These are phyloP conservation scores for Apophysomyces elegans DNA, from an alignment of 371 early-diverging fungal species.

Conservation along the genomic window DNA sequence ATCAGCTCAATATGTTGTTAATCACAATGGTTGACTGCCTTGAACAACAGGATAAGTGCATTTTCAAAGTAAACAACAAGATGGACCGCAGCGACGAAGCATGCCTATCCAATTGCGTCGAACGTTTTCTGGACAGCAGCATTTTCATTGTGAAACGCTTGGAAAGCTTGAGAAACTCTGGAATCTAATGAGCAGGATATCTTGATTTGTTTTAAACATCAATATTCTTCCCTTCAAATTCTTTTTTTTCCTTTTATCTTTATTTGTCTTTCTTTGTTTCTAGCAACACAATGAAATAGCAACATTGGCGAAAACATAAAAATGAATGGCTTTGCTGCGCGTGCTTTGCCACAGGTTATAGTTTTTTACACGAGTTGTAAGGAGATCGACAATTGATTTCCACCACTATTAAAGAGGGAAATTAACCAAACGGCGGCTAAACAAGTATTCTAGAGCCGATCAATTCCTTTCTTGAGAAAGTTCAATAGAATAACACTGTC, in stretches of 20 bases:
- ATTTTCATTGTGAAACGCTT: constrained; percentile 71
- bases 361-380: not conserved
- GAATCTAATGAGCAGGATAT: constrained; percentile 24
- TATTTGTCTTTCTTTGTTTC: too few relatives aligned
- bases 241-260: not conserved
- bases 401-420: too few relatives aligned
- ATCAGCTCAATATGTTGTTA: not conserved
- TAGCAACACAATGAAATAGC: not conserved
- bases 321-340: too few relatives aligned
- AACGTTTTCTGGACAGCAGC: constrained; percentile 80
- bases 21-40: not conserved
- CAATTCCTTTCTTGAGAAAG: too few relatives aligned
- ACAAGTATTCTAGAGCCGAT: too few relatives aligned
- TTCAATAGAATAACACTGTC: too few relatives aligned
- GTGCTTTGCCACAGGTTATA: not conserved
- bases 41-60: constrained; percentile 65
- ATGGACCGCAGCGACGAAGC: constrained; percentile 69
- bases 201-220: not conserved
- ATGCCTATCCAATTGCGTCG: constrained; percentile 83
- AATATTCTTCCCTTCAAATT: not conserved
- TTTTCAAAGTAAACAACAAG: constrained; percentile 70
- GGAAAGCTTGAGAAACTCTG: constrained; percentile 51
- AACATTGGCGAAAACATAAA: not conserved
- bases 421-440: too few relatives aligned
- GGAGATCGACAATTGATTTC: too few relatives aligned